Base-by-base conservation (phyloP, 169 alveolate species). In the Babesia ovis region DNA sequence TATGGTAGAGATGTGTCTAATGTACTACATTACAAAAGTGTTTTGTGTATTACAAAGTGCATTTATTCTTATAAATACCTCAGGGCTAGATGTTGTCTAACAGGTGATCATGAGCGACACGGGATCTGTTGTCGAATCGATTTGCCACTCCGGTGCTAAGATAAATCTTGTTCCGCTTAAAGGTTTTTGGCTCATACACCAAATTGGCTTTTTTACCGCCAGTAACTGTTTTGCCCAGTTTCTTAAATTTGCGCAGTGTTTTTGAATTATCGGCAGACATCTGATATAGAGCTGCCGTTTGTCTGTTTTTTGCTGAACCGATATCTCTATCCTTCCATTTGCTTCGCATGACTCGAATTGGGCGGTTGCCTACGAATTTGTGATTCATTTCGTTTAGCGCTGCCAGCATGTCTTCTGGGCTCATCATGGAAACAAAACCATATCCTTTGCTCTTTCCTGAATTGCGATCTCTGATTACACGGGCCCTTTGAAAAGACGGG, bases 401-500 rank as follows among this genome's bases (percentile, higher is more conserved):
- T 54, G 88, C 91, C 48, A 95, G 67, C 95, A 94, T 96, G 72
- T 96, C 98, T 71, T 95, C 93, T 22, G 96, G 95, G 60, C 91
- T 91, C 32, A 91, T 76, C 67, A 97, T 85, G 23, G 98, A 92
- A 22, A 97, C 97, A 85, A 97, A 97, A 16, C 98, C 99, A 74
- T 94, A 97, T 14, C 99, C 99, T 69, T 94, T 95, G 34, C 98
- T 95, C 90, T 96, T 97, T 35, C 96, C 95, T 23, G 98, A 94
- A 45, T 94, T 89, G 59, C 96, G 96, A 76, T 97, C 98, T 54
- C 98, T 86, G 27, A 98, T 92, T n/a, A 96, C 97, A 89, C 94
- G 91, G 18, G 94, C 93, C 84, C 92, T 92, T n/a, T 89, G 96
- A 85, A 98, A 94, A 29, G 98, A 93, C 20, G 92, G 91, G 83